Percentiles rank a stretch among this genome's conserved stretches.
These are phyloP conservation scores for Neospora caninum DNA, from an alignment of 169 alveolate genomes.

Conservation along the genomic window DNA sequence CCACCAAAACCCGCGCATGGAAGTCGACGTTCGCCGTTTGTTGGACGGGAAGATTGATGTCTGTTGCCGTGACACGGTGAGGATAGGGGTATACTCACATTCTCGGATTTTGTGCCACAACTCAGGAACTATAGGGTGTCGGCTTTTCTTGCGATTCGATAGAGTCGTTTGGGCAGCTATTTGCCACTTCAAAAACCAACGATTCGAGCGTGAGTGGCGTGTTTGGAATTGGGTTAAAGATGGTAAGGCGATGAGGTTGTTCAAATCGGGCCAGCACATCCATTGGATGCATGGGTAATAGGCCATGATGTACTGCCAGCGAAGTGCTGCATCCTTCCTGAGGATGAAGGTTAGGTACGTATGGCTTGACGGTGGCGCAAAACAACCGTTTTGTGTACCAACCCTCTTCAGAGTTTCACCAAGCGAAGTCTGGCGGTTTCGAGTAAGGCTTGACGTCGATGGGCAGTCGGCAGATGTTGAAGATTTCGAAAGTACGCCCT, in stretches of 20 bases:
- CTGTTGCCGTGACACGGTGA: slow-evolving; percentile 56
- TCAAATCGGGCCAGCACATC: background rate
- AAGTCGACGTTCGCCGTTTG: background rate
- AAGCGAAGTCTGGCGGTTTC: slow-evolving; percentile 43
- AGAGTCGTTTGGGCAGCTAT: slow-evolving; percentile 58
- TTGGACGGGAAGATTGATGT: background rate
- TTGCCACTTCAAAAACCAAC: slow-evolving; percentile 60
- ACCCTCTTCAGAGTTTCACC: slow-evolving; percentile 31
- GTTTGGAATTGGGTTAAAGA: slow-evolving; percentile 69
- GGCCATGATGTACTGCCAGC: slow-evolving; percentile 45
- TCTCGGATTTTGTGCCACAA: background rate
- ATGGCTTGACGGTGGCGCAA: background rate
- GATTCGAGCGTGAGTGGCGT: slow-evolving; percentile 60
- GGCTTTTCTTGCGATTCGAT: slow-evolving; percentile 63
- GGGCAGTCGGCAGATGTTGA: background rate
- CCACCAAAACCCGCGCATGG: slow-evolving; percentile 8
- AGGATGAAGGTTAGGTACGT: slow-evolving; percentile 25
- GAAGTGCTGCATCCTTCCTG: background rate
- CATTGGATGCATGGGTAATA: background rate
- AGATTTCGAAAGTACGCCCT: slow-evolving; percentile 36
- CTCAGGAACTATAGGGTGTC: slow-evolving; percentile 23
- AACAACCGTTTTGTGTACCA: background rate
- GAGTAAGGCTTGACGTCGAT: background rate
- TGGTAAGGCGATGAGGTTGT: background rate
- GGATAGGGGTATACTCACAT: background rate